Percentiles rank a stretch among this genome's conserved stretches.
These are phyloP conservation scores for Xylariales sp. DNA, from an alignment of 2,329 filamentous ascomycete species.

Conservation along the genomic window DNA sequence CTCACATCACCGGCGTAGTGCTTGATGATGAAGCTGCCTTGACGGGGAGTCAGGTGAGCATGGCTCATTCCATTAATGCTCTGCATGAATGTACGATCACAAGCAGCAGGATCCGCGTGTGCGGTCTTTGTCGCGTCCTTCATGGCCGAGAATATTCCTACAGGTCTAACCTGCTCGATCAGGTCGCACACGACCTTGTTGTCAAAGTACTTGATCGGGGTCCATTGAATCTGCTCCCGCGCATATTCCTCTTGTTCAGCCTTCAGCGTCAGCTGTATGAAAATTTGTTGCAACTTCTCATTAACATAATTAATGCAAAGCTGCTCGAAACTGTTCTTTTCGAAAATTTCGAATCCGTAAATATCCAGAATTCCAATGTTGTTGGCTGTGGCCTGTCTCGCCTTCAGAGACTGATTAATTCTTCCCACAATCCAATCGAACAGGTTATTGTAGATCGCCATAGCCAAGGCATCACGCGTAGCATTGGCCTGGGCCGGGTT, in stretches of 20 bases:
- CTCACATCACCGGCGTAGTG: slow-evolving; percentile 97
- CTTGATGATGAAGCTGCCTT: slow-evolving; percentile 97
- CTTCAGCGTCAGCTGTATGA: slow-evolving; percentile 95
- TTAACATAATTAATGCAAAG: slow-evolving; percentile 99
- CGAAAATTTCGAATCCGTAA: slow-evolving; percentile 98
- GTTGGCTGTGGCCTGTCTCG: slow-evolving; percentile 70
- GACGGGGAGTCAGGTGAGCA: slow-evolving; percentile 83
- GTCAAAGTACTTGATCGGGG: slow-evolving; percentile 98
- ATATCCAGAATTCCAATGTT: slow-evolving; percentile 97
- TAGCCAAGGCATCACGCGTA: slow-evolving; percentile 86
- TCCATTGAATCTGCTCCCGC: slow-evolving; percentile 95
- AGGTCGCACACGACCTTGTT: slow-evolving; percentile 98
- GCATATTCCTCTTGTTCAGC: slow-evolving; percentile 97
- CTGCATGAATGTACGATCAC: slow-evolving; percentile 93
- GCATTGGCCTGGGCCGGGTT: slow-evolving; percentile 83
- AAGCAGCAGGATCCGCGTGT: slow-evolving; percentile 89
- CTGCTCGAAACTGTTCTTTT: slow-evolving; percentile 98
- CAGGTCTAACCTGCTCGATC: slow-evolving; percentile 87
- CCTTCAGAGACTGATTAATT: slow-evolving; percentile 82
- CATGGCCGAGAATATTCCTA: slow-evolving; percentile 89
- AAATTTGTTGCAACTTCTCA: slow-evolving; percentile 98
- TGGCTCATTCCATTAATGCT: slow-evolving; percentile 88
- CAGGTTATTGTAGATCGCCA: slow-evolving; percentile 94
- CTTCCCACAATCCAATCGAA: slow-evolving; percentile 98
- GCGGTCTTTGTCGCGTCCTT: slow-evolving; percentile 99